Base-by-base conservation (phyloP, 345 rosid genomes). In the Brassica rapa region DNA sequence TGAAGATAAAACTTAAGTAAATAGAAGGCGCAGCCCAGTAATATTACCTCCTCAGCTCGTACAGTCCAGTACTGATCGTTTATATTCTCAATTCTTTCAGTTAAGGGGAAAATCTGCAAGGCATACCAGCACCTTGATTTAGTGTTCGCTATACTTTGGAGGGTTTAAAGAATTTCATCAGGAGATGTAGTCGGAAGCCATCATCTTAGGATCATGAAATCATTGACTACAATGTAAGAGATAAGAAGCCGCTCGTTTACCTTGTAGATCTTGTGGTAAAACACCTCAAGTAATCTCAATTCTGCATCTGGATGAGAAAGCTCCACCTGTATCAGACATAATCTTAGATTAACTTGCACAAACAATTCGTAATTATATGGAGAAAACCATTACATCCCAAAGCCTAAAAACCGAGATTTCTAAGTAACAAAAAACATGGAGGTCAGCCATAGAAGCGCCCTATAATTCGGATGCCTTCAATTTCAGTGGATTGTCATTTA, bases 11-110 rank as follows among this genome's bases (percentile, higher is more conserved):
- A 32, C 25, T 1, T 21, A 60, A 24, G 25, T 1, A 63, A 12
- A 10, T 19, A 37, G 33, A 32, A 80, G 65, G 68, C 56, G 53
- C 62, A 69, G 46, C 66, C 32, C 12, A 12, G 70, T 5, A 33
- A 80, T 71, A 75, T 61, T 61, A 87, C 99, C 98, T 96, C 99
- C 86, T 96, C 99, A 70, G 97, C 99, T 68, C 97, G 90, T 66
- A 93, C 74, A 59, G 97, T 93, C 99, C 97, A 93, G 86, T 89
- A 93, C 68, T 91, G 97, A 77, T 96, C 96, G 89, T 91, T 93
- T 76, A 96, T 93, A 73, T 88, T 90, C 85, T 93, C 97, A 76
- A 96, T 96, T 86, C 88, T 91, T 83, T 93, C 98, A 77, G 67
- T 74, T 39, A 83, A 86, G 21, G 99, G 94, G 77, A 96, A 93